These are phyloP conservation scores for Hyphodiscus sp. DNA, from an alignment of 2,329 filamentous ascomycete species.

Conservation along the genomic window DNA sequence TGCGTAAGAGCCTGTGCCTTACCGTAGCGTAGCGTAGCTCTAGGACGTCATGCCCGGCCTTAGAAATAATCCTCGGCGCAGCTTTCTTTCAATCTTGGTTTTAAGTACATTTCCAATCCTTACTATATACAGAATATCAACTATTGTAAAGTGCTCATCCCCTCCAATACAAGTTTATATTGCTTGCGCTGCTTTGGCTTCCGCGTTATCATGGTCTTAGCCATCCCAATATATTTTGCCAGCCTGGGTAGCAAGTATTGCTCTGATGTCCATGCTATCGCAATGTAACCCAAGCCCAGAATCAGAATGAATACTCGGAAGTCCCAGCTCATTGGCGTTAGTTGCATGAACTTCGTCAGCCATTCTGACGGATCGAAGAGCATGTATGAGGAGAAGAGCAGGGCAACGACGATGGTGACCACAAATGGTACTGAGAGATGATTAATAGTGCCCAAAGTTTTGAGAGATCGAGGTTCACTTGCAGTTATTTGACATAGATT, in stretches of 20 bases:
- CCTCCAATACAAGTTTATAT: constrained; percentile 76
- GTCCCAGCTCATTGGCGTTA: constrained; percentile 66
- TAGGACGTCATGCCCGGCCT: background rate
- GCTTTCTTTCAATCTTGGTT: background rate
- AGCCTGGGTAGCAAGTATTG: constrained; percentile 61
- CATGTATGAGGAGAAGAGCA: constrained; percentile 72
- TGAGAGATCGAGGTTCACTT: constrained; percentile 31
- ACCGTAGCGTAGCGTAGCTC: background rate
- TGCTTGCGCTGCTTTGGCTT: constrained; percentile 72
- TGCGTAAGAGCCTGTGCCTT: background rate
- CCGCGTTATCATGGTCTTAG: constrained; percentile 51
- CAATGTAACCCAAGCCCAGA: constrained; percentile 64
- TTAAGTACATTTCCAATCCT: background rate
- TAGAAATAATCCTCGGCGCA: background rate
- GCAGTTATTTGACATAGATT: constrained; percentile 75
- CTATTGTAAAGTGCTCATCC: constrained; percentile 41
- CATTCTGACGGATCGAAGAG: constrained; percentile 65
- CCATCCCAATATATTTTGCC: constrained; percentile 58
- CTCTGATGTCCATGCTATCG: constrained; percentile 65
- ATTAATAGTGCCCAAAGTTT: background rate
- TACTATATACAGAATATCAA: constrained; percentile 1
- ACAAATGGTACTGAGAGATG: constrained; percentile 69
- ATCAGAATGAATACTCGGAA: constrained; percentile 70
- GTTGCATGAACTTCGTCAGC: constrained; percentile 71
- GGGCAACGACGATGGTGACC: constrained; percentile 61